Evolutionary conservation across 2,329 filamentous ascomycete species (phyloP), one percentile per base, ranked within the genome.

Genomic region (Corniculantispora saksenae): DNA sequence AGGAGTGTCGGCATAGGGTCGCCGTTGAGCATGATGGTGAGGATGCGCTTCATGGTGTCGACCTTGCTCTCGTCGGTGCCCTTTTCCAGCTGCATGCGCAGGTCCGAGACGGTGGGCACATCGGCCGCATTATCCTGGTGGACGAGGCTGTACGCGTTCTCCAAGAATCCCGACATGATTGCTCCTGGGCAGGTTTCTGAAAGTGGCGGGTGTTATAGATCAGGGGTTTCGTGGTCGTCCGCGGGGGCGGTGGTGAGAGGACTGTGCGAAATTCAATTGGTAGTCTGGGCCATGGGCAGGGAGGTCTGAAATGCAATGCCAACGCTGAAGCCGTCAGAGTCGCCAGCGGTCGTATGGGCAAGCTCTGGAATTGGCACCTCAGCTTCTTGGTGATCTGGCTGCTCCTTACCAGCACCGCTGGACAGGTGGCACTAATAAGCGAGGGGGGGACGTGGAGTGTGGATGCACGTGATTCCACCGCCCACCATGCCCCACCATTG

Each of bases 1-100:
- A 99, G 89, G 23, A 99, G 85, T 71, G 93, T 90, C 29, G 94
- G 91, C 90, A 99, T 95, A 48, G 95, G 90, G 76, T 99, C 94
- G 71, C 95, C 95, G 78, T 98, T 98, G 75, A 99, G 88, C 95
- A 99, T 98, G 76, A 97, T 89, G 69, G 92, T 97, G 76, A 98
- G 83, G 77, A 99, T 93, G 82, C 89, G 91, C 88, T 95, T 96
- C 93, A 96, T 96, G 66, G 93, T 97, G 71, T 97, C 93, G 78
- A 94, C 85, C 84, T 97, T 97, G 75, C 87, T 89, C 80, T 97
- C 93, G 79, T 97, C 94, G 67, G 87, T 94, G 72, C 93, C 93
- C 83, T 97, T 97, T 82, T 97, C 94, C 72, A 97, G 84, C 84
- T 96, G 91, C 73, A 89, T 93, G 80, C 93, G 93, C 80, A 99